Base-by-base conservation (phyloP, 108 stramenopile genomes). In the Pseudonitzschia pungens region DNA sequence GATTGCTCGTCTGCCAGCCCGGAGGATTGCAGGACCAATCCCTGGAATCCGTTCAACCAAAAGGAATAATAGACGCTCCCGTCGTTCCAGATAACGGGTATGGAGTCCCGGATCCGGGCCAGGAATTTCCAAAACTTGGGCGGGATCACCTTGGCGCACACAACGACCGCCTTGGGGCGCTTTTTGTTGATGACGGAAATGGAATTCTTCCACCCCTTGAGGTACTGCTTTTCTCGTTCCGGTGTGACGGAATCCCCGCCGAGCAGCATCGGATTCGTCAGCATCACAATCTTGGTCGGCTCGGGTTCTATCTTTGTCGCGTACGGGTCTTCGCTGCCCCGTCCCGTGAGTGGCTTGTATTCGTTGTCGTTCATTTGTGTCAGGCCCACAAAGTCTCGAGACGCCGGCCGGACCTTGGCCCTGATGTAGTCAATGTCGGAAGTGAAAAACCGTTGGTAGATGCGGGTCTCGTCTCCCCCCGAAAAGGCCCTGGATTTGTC, bases 291-390 rank as follows among this genome's bases (percentile, higher is more conserved):
- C 29, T 73, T 63, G 20, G 85, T 86, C 5, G 78, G 82, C 42
- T 71, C 76, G 42, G 82, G 57, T 43, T 79, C 69, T 16, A 63
- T 66, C 36, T 76, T 72, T 48, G 65, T 81, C 22, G 76, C 80
- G 44, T 84, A 80, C 1, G 81, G 83, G 62, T 87, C 83, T 51
- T 80, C 70, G 45, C 57, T 75, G n/a, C 78, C 78, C 11, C 78
- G 54, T 6, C 44, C 62, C 31, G 74, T 75, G 55, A 84, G 78
- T 15, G 82, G 69, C 69, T 91, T 87, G 62, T 87, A 87, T 72
- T 90, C 88, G 36, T 90, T 84, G 40, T 93, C 92, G 71, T 85
- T 91, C 76, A 91, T 89, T 60, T 86, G 90, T 8, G 94, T 93
- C 66, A 92, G 71, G 4, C 91, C 92, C 26, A 92, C 81, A 67